Percentiles rank a stretch among this genome's conserved stretches.
phyloP scores from a whole-genome alignment of 2,329 filamentous ascomycete genomes.

The Furcasterigmium furcatum region DNA sequence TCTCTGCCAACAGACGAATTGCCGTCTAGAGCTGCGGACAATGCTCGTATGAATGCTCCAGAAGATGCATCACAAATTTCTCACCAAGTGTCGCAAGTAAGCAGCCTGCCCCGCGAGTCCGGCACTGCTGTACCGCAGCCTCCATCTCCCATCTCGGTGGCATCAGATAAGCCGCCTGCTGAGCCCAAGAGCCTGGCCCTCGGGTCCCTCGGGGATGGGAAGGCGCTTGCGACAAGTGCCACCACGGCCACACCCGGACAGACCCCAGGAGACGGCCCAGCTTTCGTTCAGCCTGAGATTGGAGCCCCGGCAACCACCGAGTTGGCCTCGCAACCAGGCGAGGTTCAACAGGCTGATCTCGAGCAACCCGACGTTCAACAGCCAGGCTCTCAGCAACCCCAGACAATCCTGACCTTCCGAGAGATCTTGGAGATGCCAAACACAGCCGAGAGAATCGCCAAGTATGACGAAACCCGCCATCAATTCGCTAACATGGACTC shows the following conservation, averaged over 20 bases:
- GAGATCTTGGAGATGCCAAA: slow-evolving; percentile 73
- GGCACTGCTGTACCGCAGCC: slow-evolving; percentile 27
- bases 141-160: slow-evolving; percentile 39
- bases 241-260: too few relatives aligned
- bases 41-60: neutral
- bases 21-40: neutral
- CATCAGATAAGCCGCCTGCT: slow-evolving; percentile 16
- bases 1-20: neutral
- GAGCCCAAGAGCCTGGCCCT: slow-evolving; percentile 23
- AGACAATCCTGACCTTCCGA: slow-evolving; percentile 59
- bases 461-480: slow-evolving; percentile 69
- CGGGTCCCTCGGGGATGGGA: too few relatives aligned
- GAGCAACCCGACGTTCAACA: too few relatives aligned
- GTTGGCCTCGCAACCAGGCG: too few relatives aligned
- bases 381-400: slow-evolving; percentile 3
- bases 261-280: too few relatives aligned
- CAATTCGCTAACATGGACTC: slow-evolving; percentile 72
- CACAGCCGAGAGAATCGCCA: slow-evolving; percentile 65
- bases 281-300: too few relatives aligned
- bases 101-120: slow-evolving; percentile 22
- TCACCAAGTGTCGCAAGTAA: slow-evolving; percentile 33
- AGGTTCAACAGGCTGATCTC: too few relatives aligned
- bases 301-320: too few relatives aligned
- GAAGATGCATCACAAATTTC: slow-evolving; percentile 14
- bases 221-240: too few relatives aligned